phyloP scores from a whole-genome alignment of 75 land plant genomes.

The Cupressus sempervirens region DNA sequence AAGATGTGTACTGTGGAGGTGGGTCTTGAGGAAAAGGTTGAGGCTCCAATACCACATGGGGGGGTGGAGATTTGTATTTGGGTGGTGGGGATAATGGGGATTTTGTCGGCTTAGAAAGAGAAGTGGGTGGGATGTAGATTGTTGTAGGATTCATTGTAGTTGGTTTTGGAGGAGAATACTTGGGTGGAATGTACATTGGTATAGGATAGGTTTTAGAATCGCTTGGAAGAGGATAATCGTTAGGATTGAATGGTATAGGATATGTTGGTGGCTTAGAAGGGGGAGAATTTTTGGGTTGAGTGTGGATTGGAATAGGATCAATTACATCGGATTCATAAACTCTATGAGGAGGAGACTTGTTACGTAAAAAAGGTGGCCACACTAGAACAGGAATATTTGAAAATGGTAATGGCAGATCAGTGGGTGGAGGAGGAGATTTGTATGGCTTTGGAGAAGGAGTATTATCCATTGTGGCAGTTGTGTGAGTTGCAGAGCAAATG shows the following conservation, averaged over 20 bases:
- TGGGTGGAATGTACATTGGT: too few species aligned
- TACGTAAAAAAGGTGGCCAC: background rate
- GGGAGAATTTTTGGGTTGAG: background rate
- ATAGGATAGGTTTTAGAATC: background rate
- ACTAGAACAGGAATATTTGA: background rate
- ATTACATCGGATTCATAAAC: background rate
- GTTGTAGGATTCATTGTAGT: background rate
- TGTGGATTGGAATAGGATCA: background rate
- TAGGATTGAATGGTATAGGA: too few species aligned
- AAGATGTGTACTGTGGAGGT: background rate
- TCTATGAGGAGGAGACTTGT: background rate
- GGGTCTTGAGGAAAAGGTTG: background rate
- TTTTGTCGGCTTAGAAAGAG: background rate
- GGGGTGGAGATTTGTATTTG: background rate
- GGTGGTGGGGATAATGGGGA: background rate
- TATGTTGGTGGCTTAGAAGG: background rate
- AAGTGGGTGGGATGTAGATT: background rate
- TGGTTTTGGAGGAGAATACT: background rate
- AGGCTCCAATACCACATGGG: background rate
- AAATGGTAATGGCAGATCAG: background rate
- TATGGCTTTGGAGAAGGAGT: too few species aligned
- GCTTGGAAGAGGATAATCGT: background rate
- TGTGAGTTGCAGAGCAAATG: too few species aligned
- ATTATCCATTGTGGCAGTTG: too few species aligned
- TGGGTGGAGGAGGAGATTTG: too few species aligned